phyloP scores from a whole-genome alignment of 805 yeast genomes.

The Candida montana region DNA sequence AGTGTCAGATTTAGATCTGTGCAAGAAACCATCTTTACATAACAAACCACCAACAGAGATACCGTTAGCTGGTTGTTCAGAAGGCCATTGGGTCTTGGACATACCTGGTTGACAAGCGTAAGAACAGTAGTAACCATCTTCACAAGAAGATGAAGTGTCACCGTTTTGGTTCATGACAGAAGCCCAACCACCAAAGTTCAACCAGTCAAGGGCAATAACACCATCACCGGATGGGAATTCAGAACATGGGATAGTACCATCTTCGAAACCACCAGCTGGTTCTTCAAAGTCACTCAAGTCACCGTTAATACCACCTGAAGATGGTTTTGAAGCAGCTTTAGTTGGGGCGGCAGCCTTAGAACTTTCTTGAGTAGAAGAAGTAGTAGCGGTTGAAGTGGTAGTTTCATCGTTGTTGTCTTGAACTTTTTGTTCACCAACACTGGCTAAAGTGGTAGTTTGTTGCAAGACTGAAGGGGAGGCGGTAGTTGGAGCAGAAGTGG shows the following conservation, averaged over 20 bases:
- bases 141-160: constrained; percentile 64
- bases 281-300: constrained; percentile 50
- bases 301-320: constrained; percentile 40
- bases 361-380: constrained; percentile 2
- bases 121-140: constrained; percentile 91
- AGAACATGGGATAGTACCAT: constrained; percentile 65
- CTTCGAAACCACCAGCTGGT: constrained; percentile 59
- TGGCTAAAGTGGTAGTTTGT: constrained; percentile 10
- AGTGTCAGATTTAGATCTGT: constrained; percentile 67
- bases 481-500: constrained; percentile 19
- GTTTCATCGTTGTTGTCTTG: constrained; percentile 3
- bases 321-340: constrained; percentile 19
- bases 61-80: constrained; percentile 80
- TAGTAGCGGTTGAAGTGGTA: constrained; percentile 17
- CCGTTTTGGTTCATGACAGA: constrained; percentile 58
- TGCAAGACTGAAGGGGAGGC: constrained; percentile 17
- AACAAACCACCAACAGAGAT: constrained; percentile 89
- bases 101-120: constrained; percentile 98
- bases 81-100: constrained; percentile 99
- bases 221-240: constrained; percentile 79
- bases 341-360: constrained; percentile 25
- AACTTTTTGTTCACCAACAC: constrained; percentile 1
- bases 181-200: constrained; percentile 73
- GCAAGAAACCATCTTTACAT: constrained; percentile 80
- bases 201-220: constrained; percentile 67